Conservation (phyloP, 257 asterid species). For the Mentha longifolia region DNA sequence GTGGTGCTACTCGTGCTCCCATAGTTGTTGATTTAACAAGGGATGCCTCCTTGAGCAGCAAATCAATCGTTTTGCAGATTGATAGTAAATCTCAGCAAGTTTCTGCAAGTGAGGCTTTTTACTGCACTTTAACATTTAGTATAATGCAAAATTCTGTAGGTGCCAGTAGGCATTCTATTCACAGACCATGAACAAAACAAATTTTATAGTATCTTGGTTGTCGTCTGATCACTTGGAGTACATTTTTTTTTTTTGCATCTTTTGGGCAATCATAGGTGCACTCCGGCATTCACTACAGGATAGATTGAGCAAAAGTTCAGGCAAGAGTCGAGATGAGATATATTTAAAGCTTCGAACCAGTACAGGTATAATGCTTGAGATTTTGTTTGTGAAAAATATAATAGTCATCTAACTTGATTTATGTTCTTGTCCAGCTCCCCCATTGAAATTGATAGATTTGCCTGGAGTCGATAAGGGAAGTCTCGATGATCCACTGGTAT, state of each 20-base stretch:
- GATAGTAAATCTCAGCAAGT: constrained; percentile 70
- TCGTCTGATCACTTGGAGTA: constrained; percentile 28
- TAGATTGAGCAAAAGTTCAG: constrained; percentile 59
- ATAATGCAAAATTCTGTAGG: constrained; percentile 24
- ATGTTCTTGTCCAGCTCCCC: constrained; percentile 67
- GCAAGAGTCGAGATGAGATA: constrained; percentile 70
- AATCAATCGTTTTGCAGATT: constrained; percentile 57
- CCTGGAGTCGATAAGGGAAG: constrained; percentile 93
- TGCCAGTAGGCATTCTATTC: constrained; percentile 23
- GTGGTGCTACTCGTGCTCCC: constrained; percentile 84
- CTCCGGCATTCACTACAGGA: constrained; percentile 71
- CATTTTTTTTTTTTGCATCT: constrained; percentile 23
- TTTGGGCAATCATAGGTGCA: constrained; percentile 55
- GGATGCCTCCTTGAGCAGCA: constrained; percentile 71
- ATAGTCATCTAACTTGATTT: constrained; percentile 20
- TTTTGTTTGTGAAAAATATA: constrained; percentile 12
- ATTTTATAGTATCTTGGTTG: not conserved
- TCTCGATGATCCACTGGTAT: constrained; percentile 87
- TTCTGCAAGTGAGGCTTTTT: constrained; percentile 62
- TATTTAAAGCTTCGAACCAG: constrained; percentile 64
- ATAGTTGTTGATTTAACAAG: constrained; percentile 61
- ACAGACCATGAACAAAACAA: constrained; percentile 26
- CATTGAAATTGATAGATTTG: constrained; percentile 87
- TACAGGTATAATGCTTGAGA: constrained; percentile 44
- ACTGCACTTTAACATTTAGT: constrained; percentile 27